phyloP scores from a whole-genome alignment of 1,284 basidiomycete species.

The Pseudomicrostroma phylloplanum region DNA sequence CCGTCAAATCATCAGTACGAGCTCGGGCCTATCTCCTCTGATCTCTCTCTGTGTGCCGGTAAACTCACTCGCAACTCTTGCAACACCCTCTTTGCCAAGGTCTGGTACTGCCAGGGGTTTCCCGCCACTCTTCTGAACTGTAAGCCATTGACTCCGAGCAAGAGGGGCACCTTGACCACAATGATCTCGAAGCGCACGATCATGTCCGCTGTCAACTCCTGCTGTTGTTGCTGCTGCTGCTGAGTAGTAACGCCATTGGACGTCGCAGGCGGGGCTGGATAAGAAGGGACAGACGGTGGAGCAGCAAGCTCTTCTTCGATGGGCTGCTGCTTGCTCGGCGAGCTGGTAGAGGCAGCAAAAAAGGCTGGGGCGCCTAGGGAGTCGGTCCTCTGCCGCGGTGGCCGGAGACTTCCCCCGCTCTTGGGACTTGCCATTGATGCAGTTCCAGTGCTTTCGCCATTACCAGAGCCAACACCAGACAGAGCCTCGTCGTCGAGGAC shows the following conservation, averaged over 20 bases:
- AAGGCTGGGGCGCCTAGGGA: constrained; percentile 23
- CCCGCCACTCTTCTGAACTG: constrained; percentile 88
- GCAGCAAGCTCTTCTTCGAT: neutral
- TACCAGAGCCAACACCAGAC: constrained; percentile 15
- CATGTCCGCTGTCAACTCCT: constrained; percentile 18
- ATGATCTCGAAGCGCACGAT: constrained; percentile 48
- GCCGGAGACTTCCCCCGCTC: constrained; percentile 1
- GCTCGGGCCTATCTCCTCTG: no score
- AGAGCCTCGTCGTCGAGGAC: constrained; percentile 2
- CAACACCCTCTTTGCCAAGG: constrained; percentile 86
- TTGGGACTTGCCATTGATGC: neutral
- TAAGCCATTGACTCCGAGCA: constrained; percentile 81
- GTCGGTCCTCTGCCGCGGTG: constrained; percentile 25
- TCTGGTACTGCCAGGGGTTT: constrained; percentile 89
- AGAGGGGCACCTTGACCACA: constrained; percentile 60
- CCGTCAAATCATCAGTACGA: neutral
- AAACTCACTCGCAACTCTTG: constrained; percentile 74
- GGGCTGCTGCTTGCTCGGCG: neutral
- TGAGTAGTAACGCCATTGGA: neutral
- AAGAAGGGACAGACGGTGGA: neutral
- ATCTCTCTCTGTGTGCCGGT: no score
- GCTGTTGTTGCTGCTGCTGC: neutral
- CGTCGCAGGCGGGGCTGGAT: neutral
- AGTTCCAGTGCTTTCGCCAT: constrained; percentile 10
- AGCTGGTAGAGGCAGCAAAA: constrained; percentile 1